A percentile compares a stretch with the other conserved stretches of the same genome.
phyloP scores from a whole-genome alignment of 352 stramenopile species.

The Phytophthora fragariae region DNA sequence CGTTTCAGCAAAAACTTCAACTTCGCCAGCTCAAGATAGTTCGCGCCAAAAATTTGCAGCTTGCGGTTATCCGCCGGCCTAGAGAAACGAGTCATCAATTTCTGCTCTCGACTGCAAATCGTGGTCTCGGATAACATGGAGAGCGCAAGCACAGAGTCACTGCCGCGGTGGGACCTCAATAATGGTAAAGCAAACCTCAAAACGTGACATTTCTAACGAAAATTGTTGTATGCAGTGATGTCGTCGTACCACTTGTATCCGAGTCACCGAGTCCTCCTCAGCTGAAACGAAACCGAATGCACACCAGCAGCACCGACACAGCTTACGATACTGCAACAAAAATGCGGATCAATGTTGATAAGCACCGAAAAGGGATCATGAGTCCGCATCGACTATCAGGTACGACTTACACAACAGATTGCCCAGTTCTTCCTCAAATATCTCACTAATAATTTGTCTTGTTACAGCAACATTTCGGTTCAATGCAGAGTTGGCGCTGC shows the following conservation, averaged over 20 bases:
- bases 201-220: background rate
- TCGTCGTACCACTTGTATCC: slow-evolving; percentile 1
- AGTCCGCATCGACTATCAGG: slow-evolving; percentile 33
- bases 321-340: slow-evolving; percentile 25
- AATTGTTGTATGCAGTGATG: background rate
- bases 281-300: slow-evolving; percentile 10
- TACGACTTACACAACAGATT: slow-evolving; percentile 10
- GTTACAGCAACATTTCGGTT: slow-evolving; percentile 38
- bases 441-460: background rate
- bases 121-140: background rate
- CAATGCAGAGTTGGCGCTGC: slow-evolving; percentile 55
- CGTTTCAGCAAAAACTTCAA: slow-evolving; percentile 3
- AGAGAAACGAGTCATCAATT: slow-evolving; percentile 2
- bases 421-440: background rate
- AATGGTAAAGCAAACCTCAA: background rate
- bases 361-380: slow-evolving; percentile 22
- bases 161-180: background rate
- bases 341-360: slow-evolving; percentile 32
- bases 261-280: background rate
- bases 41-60: slow-evolving; percentile 1
- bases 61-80: background rate
- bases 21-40: background rate
- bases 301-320: slow-evolving; percentile 24
- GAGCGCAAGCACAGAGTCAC: background rate
- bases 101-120: slow-evolving; percentile 3